phyloP scores from a whole-genome alignment of 2,329 filamentous ascomycete species.

The Diaporthe ilicicola region DNA sequence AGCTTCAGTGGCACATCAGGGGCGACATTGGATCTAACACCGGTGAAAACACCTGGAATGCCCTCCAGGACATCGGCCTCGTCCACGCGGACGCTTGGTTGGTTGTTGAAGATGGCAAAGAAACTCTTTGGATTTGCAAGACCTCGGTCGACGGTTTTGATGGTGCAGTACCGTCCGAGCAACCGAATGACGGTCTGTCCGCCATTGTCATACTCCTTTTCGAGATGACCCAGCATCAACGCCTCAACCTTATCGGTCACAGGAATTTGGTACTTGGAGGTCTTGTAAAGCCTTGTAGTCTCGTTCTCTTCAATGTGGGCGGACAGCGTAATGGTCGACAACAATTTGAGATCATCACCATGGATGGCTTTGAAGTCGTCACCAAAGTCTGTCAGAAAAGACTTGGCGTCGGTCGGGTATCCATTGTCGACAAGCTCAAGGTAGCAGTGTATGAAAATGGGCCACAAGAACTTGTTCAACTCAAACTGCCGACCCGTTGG shows the following conservation, averaged over 20 bases:
- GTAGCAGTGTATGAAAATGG: slow-evolving; percentile 92
- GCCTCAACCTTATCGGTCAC: slow-evolving; percentile 68
- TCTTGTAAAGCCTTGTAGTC: slow-evolving; percentile 81
- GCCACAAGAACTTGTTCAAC: slow-evolving; percentile 88
- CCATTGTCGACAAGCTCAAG: slow-evolving; percentile 79
- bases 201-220: slow-evolving; percentile 80
- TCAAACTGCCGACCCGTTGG: slow-evolving; percentile 70
- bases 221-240: slow-evolving; percentile 65
- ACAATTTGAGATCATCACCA: slow-evolving; percentile 77
- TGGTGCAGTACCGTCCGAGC: slow-evolving; percentile 67
- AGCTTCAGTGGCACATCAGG: slow-evolving; percentile 72
- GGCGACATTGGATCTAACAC: slow-evolving; percentile 68
- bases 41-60: slow-evolving; percentile 69
- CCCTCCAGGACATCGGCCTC: slow-evolving; percentile 71
- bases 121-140: slow-evolving; percentile 72
- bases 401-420: slow-evolving; percentile 75
- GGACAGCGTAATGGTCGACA: slow-evolving; percentile 78
- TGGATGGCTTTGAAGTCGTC: slow-evolving; percentile 79
- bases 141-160: slow-evolving; percentile 67
- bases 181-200: slow-evolving; percentile 81
- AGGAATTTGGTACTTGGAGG: slow-evolving; percentile 88
- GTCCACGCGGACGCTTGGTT: slow-evolving; percentile 69
- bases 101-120: slow-evolving; percentile 65
- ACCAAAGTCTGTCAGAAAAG: slow-evolving; percentile 76
- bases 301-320: slow-evolving; percentile 81